Percentiles rank a stretch among this genome's conserved stretches.
Conservation (phyloP, 345 rosid genomes). For the Hevea brasiliensis region DNA sequence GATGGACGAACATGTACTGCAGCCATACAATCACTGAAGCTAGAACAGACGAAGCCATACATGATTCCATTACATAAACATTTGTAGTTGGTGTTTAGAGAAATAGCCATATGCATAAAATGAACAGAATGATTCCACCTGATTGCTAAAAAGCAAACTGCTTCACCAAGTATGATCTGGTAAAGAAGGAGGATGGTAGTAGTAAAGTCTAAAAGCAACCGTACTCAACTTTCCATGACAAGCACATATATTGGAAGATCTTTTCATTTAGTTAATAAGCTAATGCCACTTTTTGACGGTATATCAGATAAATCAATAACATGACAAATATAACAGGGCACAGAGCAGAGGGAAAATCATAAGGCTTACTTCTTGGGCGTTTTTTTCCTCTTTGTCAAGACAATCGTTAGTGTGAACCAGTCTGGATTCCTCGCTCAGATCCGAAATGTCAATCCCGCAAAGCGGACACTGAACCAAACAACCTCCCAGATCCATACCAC, state of each 20-base stretch:
- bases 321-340: neutral
- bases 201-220: neutral
- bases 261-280: neutral
- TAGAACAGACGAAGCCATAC: neutral
- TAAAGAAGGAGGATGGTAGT: neutral
- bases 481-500: conserved; percentile 5
- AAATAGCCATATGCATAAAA: neutral
- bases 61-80: neutral
- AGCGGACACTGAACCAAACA: conserved; percentile 61
- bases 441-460: conserved; percentile 70
- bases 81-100: neutral
- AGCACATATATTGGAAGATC: neutral
- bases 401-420: conserved; percentile 73
- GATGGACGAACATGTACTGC: neutral
- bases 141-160: neutral
- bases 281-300: neutral
- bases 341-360: neutral
- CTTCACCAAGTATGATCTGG: neutral
- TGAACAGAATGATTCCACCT: neutral
- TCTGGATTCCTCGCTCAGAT: conserved; percentile 58
- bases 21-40: neutral
- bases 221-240: neutral
- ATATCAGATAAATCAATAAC: neutral
- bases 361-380: conserved; percentile 44
- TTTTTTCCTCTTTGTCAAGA: conserved; percentile 57